Evolutionary conservation across 345 rosid genomes (phyloP).

Genomic region (Eucalyptus regnans): DNA sequence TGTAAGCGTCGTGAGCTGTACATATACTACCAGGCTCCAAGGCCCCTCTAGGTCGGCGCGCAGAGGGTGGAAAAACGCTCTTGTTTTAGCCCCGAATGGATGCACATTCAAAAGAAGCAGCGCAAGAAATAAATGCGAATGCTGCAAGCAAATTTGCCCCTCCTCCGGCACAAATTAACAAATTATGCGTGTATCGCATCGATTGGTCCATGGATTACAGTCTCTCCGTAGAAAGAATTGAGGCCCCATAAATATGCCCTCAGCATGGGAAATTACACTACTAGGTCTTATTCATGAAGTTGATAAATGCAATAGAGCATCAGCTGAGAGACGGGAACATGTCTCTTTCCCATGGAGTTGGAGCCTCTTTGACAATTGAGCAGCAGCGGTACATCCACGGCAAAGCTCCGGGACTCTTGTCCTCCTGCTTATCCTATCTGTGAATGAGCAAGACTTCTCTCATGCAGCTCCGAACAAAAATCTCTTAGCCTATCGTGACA

Average conservation of each 20-base stretch:
- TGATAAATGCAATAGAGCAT: background rate
- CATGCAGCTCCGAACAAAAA: background rate
- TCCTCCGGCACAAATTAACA: background rate
- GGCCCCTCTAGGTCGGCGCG: background rate
- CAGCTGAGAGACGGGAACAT: background rate
- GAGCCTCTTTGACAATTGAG: background rate
- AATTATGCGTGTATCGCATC: background rate
- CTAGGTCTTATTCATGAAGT: background rate
- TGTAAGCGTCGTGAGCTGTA: background rate
- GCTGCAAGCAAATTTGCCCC: background rate
- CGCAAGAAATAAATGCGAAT: background rate
- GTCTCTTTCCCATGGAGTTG: background rate
- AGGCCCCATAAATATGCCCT: background rate
- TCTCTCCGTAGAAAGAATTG: background rate
- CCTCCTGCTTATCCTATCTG: background rate
- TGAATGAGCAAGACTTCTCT: background rate
- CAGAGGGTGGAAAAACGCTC: background rate
- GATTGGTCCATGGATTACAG: background rate
- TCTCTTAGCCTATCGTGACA: background rate
- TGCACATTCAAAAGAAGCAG: background rate
- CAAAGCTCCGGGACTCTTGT: background rate
- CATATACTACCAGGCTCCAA: background rate
- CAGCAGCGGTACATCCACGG: background rate
- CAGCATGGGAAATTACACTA: background rate
- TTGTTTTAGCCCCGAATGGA: background rate